These are phyloP conservation scores for Zymoseptoria brevis DNA, from an alignment of 2,329 filamentous ascomycete species.

Conservation along the genomic window DNA sequence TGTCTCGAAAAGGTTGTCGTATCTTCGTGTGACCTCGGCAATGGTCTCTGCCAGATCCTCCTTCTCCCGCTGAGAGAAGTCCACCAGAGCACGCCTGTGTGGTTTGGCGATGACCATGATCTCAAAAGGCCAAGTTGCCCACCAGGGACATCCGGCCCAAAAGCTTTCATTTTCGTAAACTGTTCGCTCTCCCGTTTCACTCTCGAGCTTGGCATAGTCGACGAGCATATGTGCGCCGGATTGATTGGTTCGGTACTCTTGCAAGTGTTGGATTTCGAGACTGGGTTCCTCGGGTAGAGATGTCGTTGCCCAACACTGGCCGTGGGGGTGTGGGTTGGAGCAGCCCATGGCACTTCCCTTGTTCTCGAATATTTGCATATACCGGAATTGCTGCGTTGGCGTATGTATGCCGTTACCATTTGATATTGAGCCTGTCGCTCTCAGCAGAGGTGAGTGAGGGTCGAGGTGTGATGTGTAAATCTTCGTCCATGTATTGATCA, in stretches of 20 bases:
- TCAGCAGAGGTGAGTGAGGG: slow-evolving; percentile 56
- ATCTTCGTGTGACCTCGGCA: slow-evolving; percentile 79
- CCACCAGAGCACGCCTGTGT: slow-evolving; percentile 77
- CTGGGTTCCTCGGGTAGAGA: slow-evolving; percentile 81
- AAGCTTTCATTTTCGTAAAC: slow-evolving; percentile 84
- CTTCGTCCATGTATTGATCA: slow-evolving; percentile 83
- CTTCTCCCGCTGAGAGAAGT: slow-evolving; percentile 65
- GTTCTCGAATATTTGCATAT: slow-evolving; percentile 99
- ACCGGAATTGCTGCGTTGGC: slow-evolving; percentile 72
- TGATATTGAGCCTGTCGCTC: slow-evolving; percentile 34
- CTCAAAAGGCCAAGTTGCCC: slow-evolving; percentile 96
- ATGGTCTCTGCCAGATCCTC: slow-evolving; percentile 72
- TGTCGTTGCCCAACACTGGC: slow-evolving; percentile 92
- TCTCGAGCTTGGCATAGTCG: slow-evolving; percentile 80
- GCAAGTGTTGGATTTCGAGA: slow-evolving; percentile 69
- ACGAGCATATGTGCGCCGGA: slow-evolving; percentile 67
- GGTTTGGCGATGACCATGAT: slow-evolving; percentile 79
- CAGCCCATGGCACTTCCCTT: slow-evolving; percentile 97
- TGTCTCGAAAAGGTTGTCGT: slow-evolving; percentile 96
- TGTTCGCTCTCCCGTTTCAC: slow-evolving; percentile 71
- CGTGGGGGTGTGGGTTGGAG: slow-evolving; percentile 95
- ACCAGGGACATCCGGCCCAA: slow-evolving; percentile 88
- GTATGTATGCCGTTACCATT: slow-evolving; percentile 38
- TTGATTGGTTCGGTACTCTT: slow-evolving; percentile 68
- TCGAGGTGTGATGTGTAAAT: slow-evolving; percentile 80